These are phyloP conservation scores for Colletotrichum graminicola DNA, from an alignment of 2,329 filamentous ascomycete species.

Conservation along the genomic window DNA sequence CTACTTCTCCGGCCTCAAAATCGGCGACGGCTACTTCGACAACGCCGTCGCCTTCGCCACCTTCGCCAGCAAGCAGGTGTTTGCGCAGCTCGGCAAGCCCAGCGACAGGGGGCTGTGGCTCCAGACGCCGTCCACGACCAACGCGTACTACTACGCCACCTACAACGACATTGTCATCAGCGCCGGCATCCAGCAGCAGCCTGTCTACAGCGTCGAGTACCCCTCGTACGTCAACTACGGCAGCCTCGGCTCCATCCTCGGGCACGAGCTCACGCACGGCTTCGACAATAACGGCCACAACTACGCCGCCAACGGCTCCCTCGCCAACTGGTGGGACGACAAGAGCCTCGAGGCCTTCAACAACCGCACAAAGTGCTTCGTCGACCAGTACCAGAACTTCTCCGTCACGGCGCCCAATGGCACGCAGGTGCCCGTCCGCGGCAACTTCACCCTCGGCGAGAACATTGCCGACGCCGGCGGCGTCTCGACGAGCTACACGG, in stretches of 20 bases:
- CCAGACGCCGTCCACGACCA: slow-evolving; percentile 70
- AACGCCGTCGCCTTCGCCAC: slow-evolving; percentile 65
- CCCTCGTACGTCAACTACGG: slow-evolving; percentile 76
- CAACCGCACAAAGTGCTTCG: slow-evolving; percentile 72
- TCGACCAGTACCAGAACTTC: slow-evolving; percentile 73
- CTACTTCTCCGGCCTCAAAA: slow-evolving; percentile 68
- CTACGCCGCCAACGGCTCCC: slow-evolving; percentile 74
- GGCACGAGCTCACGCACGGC: slow-evolving; percentile 77
- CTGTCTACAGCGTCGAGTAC: slow-evolving; percentile 71
- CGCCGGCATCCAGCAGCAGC: slow-evolving; percentile 75
- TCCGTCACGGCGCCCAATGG: slow-evolving; percentile 68
- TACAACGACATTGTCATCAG: slow-evolving; percentile 78
- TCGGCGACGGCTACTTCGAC: slow-evolving; percentile 66
- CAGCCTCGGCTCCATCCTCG: slow-evolving; percentile 73
- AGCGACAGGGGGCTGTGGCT: slow-evolving; percentile 70
- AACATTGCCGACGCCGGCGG: slow-evolving; percentile 81
- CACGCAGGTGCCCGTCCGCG: slow-evolving; percentile 70
- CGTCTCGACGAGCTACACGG: slow-evolving; percentile 71
- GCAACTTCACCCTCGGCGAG: slow-evolving; percentile 73
- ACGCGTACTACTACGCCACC: slow-evolving; percentile 73
- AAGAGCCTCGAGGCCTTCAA: slow-evolving; percentile 69
- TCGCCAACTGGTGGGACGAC: slow-evolving; percentile 75
- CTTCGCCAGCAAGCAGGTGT: slow-evolving; percentile 62
- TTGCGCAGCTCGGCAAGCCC: slow-evolving; percentile 70
- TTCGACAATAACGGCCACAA: slow-evolving; percentile 75